Percentiles rank a stretch among this genome's conserved stretches.
Evolutionary conservation across 1,139 yeast genomes (phyloP).

Genomic region (Spencermartinsiella ligniputridi): DNA sequence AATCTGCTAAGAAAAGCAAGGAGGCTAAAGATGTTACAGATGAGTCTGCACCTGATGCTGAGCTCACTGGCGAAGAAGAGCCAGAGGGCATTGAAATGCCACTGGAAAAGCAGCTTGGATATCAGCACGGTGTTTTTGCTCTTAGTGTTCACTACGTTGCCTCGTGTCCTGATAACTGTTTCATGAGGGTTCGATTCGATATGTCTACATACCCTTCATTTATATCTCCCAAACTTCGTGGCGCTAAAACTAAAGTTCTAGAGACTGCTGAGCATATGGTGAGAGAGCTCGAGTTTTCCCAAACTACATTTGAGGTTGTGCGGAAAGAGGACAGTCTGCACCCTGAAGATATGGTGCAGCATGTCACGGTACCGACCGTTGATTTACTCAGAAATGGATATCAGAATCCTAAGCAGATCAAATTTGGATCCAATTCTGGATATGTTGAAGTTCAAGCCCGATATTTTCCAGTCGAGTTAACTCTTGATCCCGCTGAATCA

Average conservation of each 20-base stretch:
- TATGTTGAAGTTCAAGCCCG: constrained; percentile 53
- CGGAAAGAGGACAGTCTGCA: constrained; percentile 46
- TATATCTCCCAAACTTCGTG: constrained; percentile 46
- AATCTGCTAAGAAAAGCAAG: constrained; percentile 25
- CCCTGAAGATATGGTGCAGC: constrained; percentile 57
- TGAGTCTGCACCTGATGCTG: no score
- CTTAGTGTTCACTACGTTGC: constrained; percentile 43
- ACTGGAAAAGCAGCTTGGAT: constrained; percentile 52
- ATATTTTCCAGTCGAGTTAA: constrained; percentile 72
- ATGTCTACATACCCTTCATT: constrained; percentile 61
- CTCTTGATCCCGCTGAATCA: constrained; percentile 70
- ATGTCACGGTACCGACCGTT: constrained; percentile 60
- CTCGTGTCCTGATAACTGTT: constrained; percentile 41
- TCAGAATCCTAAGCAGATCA: constrained; percentile 52
- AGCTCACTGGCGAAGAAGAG: constrained; percentile 30
- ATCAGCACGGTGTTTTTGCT: constrained; percentile 73
- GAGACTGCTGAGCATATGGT: constrained; percentile 69
- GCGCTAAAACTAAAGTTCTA: constrained; percentile 42
- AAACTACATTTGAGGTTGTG: constrained; percentile 55
- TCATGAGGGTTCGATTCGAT: constrained; percentile 72
- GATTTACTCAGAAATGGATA: constrained; percentile 66
- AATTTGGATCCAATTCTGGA: constrained; percentile 44
- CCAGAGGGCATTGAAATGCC: constrained; percentile 54
- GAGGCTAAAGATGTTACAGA: constrained; percentile 35
- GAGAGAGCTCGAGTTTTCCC: constrained; percentile 73